Evolutionary conservation across 257 asterid species (phyloP).

Genomic region (Solanum sitiens): DNA sequence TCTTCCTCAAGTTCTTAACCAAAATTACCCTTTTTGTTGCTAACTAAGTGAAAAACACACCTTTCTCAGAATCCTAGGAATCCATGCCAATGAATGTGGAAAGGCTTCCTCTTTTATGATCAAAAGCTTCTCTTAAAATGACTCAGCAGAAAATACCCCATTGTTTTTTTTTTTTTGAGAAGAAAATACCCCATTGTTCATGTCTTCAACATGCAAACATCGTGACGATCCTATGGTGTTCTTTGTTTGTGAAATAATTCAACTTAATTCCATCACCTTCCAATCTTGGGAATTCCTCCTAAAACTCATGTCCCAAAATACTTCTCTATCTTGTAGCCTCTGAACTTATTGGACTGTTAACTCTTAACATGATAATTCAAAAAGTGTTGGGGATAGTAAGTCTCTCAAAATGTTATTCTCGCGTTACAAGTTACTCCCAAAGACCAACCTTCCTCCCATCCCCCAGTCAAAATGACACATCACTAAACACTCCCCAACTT

Average conservation of each 20-base stretch:
- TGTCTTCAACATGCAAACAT: not conserved
- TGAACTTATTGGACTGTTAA: not conserved
- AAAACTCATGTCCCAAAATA: not conserved
- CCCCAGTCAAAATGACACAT: not conserved
- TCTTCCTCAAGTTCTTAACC: not conserved
- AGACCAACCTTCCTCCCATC: not conserved
- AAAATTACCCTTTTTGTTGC: not conserved
- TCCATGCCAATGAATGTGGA: not conserved
- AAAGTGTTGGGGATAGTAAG: not conserved
- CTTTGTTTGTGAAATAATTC: not conserved
- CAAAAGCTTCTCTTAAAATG: not conserved
- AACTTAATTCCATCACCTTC: not conserved
- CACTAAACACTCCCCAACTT: not conserved
- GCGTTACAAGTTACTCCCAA: not conserved
- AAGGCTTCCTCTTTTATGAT: not conserved
- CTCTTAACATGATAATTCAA: not conserved
- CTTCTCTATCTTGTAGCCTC: not conserved
- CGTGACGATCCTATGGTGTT: not conserved
- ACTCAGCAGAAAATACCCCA: not conserved
- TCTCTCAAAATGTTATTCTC: not conserved
- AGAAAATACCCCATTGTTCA: not conserved
- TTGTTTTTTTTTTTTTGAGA: not conserved
- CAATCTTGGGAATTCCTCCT: not conserved
- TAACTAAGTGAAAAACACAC: not conserved
- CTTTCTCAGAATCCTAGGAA: not conserved